Evolutionary conservation across 179 eudicot genomes (phyloP).

Genomic region (Actinidia arguta): DNA sequence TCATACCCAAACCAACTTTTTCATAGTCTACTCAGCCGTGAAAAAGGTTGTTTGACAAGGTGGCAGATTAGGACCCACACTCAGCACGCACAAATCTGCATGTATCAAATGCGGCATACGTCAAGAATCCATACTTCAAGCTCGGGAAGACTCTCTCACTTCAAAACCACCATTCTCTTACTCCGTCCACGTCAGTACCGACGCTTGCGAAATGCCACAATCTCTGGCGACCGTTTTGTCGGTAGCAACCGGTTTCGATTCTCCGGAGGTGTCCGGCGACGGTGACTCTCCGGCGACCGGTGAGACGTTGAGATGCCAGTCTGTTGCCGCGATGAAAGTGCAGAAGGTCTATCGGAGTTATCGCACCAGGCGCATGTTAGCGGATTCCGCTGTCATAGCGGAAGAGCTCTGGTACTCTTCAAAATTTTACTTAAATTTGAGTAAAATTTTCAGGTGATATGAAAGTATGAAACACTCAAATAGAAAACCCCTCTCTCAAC

Average conservation of each 20-base stretch:
- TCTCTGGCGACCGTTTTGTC: neutral
- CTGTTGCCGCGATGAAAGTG: slow-evolving; percentile 57
- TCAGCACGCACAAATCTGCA: too few relatives aligned
- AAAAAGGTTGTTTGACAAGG: too few relatives aligned
- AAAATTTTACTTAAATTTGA: too few relatives aligned
- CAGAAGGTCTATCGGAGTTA: slow-evolving; percentile 89
- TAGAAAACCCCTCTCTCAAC: too few relatives aligned
- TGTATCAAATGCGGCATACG: too few relatives aligned
- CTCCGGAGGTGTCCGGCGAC: neutral
- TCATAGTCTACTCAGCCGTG: too few relatives aligned
- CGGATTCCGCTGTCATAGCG: slow-evolving; percentile 89
- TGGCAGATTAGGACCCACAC: too few relatives aligned
- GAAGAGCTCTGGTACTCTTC: slow-evolving; percentile 82
- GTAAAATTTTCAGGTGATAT: too few relatives aligned
- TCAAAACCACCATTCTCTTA: slow-evolving; percentile 9
- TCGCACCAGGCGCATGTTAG: slow-evolving; percentile 84
- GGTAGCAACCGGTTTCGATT: neutral
- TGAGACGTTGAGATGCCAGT: slow-evolving; percentile 13
- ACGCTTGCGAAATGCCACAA: slow-evolving; percentile 4
- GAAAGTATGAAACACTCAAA: too few relatives aligned
- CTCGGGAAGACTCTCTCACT: too few relatives aligned
- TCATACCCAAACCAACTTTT: too few relatives aligned
- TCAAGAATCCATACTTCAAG: too few relatives aligned
- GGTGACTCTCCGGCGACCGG: slow-evolving; percentile 18
- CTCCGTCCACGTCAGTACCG: neutral